Percentiles rank a stretch among this genome's conserved stretches.
Evolutionary conservation across 441 rosid species (phyloP).

Genomic region (Populus hybrid): DNA sequence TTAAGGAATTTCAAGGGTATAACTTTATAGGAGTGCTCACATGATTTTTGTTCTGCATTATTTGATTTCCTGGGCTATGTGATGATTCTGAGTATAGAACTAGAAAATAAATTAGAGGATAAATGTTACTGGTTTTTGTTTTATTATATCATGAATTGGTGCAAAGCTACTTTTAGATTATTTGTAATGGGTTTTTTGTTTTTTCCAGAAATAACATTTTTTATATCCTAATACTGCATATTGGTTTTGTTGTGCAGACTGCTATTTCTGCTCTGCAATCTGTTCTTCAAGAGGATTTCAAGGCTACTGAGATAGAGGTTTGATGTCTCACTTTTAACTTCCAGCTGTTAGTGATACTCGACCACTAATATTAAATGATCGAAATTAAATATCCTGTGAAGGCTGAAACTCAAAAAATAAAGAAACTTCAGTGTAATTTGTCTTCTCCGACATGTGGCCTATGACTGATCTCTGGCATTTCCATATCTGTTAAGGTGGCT

Average conservation of each 20-base stretch:
- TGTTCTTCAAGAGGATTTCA: slow-evolving; percentile 96
- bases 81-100: neutral
- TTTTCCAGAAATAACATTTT: neutral
- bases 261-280: slow-evolving; percentile 91
- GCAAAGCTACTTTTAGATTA: neutral
- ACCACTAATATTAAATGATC: too few relatives aligned
- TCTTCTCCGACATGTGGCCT: neutral
- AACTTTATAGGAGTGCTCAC: neutral
- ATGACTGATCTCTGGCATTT: neutral
- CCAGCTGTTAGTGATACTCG: neutral
- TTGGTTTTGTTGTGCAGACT: slow-evolving; percentile 46
- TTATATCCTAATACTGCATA: neutral
- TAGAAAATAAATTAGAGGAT: neutral
- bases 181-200: too few relatives aligned
- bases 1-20: neutral
- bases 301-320: slow-evolving; percentile 98
- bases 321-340: neutral
- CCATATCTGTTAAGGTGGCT: neutral
- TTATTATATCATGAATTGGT: neutral
- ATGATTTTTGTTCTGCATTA: neutral
- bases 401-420: neutral
- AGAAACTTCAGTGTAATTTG: neutral
- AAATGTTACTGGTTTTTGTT: neutral
- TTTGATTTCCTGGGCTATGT: neutral
- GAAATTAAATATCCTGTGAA: neutral